A percentile compares a stretch with the other conserved stretches of the same genome.
Evolutionary conservation across 371 early-diverging fungal species (phyloP).

Genomic region (Apophysomyces trapeziformis): DNA sequence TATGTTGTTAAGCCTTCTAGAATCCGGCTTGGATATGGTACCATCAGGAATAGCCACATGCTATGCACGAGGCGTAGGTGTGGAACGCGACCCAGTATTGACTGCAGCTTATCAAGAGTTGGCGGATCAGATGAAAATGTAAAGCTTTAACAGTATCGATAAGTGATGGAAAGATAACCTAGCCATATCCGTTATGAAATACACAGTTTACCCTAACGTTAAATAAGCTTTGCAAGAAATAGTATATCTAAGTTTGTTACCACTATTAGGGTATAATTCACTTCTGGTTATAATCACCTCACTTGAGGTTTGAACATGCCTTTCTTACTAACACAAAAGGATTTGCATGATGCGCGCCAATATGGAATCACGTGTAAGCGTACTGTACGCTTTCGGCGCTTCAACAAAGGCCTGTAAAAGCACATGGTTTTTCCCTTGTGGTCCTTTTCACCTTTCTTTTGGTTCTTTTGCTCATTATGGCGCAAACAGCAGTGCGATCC

Average conservation of each 20-base stretch:
- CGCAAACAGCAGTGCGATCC: not conserved
- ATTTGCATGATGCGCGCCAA: too few species aligned
- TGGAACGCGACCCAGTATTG: slow-evolving; percentile 13
- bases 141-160: too few species aligned
- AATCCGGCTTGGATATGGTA: slow-evolving; percentile 17
- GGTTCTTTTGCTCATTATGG: not conserved
- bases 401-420: not conserved
- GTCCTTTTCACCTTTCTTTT: not conserved
- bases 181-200: too few species aligned
- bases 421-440: not conserved
- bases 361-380: slow-evolving; percentile 1
- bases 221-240: too few species aligned
- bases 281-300: too few species aligned
- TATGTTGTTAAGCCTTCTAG: slow-evolving; percentile 15
- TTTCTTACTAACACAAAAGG: too few species aligned
- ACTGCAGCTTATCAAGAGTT: slow-evolving; percentile 6
- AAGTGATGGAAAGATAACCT: too few species aligned
- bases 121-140: not conserved
- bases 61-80: slow-evolving; percentile 31
- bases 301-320: too few species aligned
- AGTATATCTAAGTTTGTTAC: too few species aligned
- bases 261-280: too few species aligned
- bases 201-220: too few species aligned
- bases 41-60: slow-evolving; percentile 28
- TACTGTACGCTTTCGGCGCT: not conserved